Evolutionary conservation across 371 early-diverging fungal genomes (phyloP).

Genomic region (Mucor velutinosus): DNA sequence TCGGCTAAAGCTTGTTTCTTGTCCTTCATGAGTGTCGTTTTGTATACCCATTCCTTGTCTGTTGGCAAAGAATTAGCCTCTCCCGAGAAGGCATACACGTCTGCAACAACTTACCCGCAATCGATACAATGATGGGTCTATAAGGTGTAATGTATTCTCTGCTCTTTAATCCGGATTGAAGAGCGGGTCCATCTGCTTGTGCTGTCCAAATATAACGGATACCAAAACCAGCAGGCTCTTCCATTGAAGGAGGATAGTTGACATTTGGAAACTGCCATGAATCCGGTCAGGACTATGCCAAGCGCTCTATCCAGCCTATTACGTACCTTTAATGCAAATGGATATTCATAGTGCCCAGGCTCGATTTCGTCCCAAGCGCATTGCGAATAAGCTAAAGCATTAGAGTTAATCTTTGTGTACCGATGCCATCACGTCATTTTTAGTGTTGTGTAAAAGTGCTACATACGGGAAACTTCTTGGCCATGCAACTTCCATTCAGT

Average conservation of each 20-base stretch:
- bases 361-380: slow-evolving; percentile 55
- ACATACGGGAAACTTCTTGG: slow-evolving; percentile 40
- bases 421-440: slow-evolving; percentile 3
- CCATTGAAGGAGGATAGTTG: slow-evolving; percentile 44
- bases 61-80: not conserved
- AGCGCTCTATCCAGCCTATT: not conserved
- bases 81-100: not conserved
- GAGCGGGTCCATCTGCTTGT: slow-evolving; percentile 50
- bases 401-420: not conserved
- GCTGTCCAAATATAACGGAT: slow-evolving; percentile 53
- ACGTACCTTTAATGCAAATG: slow-evolving; percentile 57
- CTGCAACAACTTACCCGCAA: slow-evolving; percentile 13
- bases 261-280: slow-evolving; percentile 43
- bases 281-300: not conserved
- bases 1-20: slow-evolving; percentile 44
- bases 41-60: slow-evolving; percentile 44
- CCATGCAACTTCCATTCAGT: slow-evolving; percentile 52
- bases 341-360: slow-evolving; percentile 46
- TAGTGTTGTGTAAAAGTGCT: not conserved
- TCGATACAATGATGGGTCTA: slow-evolving; percentile 40
- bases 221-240: slow-evolving; percentile 39
- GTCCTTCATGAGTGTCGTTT: slow-evolving; percentile 45
- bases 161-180: slow-evolving; percentile 40
- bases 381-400: slow-evolving; percentile 37
- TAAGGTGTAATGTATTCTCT: slow-evolving; percentile 43